Percentiles rank a stretch among this genome's conserved stretches.
These are phyloP conservation scores for Dryas alaskensis DNA, from an alignment of 306 rosid genomes.

Conservation along the genomic window DNA sequence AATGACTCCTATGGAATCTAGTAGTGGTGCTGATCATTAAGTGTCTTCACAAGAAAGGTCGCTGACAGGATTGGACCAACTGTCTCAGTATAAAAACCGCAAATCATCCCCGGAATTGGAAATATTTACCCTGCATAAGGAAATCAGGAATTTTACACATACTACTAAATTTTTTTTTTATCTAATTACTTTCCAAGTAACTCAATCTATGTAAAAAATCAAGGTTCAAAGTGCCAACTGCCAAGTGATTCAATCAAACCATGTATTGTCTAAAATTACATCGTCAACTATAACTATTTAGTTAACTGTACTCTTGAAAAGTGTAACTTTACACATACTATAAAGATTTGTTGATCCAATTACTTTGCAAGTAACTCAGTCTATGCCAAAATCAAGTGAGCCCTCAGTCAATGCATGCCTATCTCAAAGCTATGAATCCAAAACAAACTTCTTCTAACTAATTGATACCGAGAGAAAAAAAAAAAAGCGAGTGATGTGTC, in stretches of 20 bases:
- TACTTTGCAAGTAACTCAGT: background rate
- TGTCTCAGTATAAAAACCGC: constrained; percentile 11
- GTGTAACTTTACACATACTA: no score
- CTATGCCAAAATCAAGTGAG: background rate
- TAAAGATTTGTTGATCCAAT: background rate
- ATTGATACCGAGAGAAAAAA: background rate
- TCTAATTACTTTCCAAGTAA: no score
- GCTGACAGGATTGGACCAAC: background rate
- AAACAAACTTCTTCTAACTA: background rate
- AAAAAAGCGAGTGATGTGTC: constrained; percentile 17
- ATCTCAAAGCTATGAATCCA: constrained; percentile 4
- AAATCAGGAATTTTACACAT: constrained; percentile 10
- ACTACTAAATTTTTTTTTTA: no score
- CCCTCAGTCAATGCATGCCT: background rate
- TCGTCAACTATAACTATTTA: no score
- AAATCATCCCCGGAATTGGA: constrained; percentile 1
- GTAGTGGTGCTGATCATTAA: constrained; percentile 16
- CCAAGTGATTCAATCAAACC: no score
- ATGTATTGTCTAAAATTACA: no score
- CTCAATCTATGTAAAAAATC: no score
- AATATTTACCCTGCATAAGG: constrained; percentile 38
- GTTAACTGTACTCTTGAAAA: no score
- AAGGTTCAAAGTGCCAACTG: no score
- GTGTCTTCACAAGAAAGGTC: constrained; percentile 15
- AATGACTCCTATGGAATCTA: constrained; percentile 13